Base-by-base conservation (phyloP, 2,329 filamentous ascomycete genomes). In the Epichloe hybrida region DNA sequence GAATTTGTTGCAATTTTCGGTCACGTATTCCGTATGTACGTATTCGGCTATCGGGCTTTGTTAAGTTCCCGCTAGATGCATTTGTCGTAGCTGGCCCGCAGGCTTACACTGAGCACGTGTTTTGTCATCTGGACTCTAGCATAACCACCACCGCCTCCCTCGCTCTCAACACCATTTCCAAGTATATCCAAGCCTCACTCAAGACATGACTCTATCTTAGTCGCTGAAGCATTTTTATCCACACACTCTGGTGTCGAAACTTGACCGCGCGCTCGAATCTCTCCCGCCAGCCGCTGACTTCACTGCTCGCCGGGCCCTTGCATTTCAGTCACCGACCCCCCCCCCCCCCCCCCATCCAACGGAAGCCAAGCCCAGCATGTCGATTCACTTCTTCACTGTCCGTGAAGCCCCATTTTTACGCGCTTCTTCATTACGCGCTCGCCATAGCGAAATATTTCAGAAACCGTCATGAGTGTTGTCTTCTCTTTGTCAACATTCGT, bases 161-260 rank as follows among this genome's bases (percentile, higher is more conserved):
- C n/a, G 15, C 41, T 31, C 13, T n/a, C 21, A 43, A 43, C 41
- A 43, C 41, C 15, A n/a, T 5, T n/a, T 15, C 41, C 41, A 31
- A 34, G 41, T 43, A 43, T 31, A 7, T 43, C 11, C 4, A 31
- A 5, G 15, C 23, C 13, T 31, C 5, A 5, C 12, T 15, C 23
- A 17, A 21, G 41, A 43, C 41, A 43, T 11, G 8, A 31, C 27
- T 11, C 1, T 31, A 31, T 31, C 8, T 4, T 9, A 11, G 8
- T 11, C 27, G 8, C 27, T 73, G 70, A 47, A 67, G 66, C n/a
- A 68, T 57, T 20, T 71, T 70, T 31, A 31, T 11, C 27, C 27
- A 9, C 27, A 9, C 27, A 31, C 27, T 31, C 27, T 11, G 27
- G 8, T 31, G 27, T 4, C 27, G 27, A 31, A 11, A 9, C 27